Conservation (phyloP, 2,329 filamentous ascomycete genomes). For the Penicillium italicum region DNA sequence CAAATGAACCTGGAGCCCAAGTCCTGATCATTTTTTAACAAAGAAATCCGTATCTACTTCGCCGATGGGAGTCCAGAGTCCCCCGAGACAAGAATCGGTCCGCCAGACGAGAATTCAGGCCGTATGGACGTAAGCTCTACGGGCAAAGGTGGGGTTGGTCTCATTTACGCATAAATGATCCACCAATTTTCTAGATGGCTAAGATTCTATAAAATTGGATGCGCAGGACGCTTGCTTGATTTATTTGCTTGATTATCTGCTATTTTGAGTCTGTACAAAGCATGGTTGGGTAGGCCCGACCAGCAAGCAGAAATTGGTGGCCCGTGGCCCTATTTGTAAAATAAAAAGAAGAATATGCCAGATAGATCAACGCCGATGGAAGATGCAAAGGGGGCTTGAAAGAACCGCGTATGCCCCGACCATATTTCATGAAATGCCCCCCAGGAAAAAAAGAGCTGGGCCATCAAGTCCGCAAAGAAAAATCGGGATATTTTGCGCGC, state of each 20-base stretch:
- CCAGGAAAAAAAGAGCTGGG: background rate
- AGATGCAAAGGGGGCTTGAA: constrained; percentile 6
- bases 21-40: no score
- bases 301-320: constrained; percentile 1
- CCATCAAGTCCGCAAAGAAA: constrained; percentile 13
- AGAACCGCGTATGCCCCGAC: constrained; percentile 1
- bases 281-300: background rate
- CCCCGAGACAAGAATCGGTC: no score
- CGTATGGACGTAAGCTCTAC: background rate
- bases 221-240: background rate
- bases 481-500: constrained; percentile 11
- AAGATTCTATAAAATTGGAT: background rate
- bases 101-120: background rate
- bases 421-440: constrained; percentile 7
- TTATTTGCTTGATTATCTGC: constrained; percentile 5
- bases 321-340: background rate
- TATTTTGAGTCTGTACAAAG: constrained; percentile 5
- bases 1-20: background rate
- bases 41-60: no score
- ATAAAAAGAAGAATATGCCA: background rate
- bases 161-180: no score
- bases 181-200: background rate
- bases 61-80: no score
- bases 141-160: background rate
- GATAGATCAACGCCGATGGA: constrained; percentile 10